Evolutionary conservation across 495 filamentous ascomycete genomes (phyloP).

Genomic region (Penicillium parvum): DNA sequence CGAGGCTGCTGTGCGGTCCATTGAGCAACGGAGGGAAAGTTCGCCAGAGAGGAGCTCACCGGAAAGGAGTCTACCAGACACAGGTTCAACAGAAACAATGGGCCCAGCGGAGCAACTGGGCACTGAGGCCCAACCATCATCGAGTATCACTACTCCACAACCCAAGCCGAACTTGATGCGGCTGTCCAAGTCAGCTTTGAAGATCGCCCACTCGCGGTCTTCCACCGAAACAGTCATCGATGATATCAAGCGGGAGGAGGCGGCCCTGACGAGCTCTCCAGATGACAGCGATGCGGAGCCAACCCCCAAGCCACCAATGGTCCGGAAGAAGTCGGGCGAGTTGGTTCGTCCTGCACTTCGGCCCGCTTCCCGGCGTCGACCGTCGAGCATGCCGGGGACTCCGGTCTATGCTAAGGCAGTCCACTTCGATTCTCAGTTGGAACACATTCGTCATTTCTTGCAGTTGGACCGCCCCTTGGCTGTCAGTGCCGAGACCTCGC

Average conservation of each 20-base stretch:
- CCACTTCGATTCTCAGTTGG: conserved; percentile 90
- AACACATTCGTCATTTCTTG: conserved; percentile 92
- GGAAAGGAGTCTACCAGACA: too few species aligned
- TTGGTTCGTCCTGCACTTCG: conserved; percentile 90
- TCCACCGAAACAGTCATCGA: conserved; percentile 75
- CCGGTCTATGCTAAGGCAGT: conserved; percentile 93
- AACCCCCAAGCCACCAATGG: conserved; percentile 70
- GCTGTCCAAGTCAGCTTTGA: conserved; percentile 54
- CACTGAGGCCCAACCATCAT: conserved; percentile 31
- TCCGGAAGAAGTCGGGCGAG: conserved; percentile 97
- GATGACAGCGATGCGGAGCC: conserved; percentile 57
- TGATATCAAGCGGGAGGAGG: conserved; percentile 48
- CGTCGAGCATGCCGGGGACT: conserved; percentile 95
- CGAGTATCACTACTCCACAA: conserved; percentile 10
- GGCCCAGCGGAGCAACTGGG: conserved; percentile 31
- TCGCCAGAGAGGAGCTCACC: conserved; percentile 53
- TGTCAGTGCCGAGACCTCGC: conserved; percentile 93
- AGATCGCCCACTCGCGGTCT: conserved; percentile 76
- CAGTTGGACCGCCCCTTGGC: conserved; percentile 90
- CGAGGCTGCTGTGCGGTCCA: conserved; percentile 74
- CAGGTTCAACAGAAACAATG: conserved; percentile 38
- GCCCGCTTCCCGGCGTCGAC: conserved; percentile 66
- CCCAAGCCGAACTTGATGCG: conserved; percentile 29
- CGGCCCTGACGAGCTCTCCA: conserved; percentile 56
- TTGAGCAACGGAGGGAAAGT: conserved; percentile 60